Conservation (phyloP, 2,329 filamentous ascomycete species). For the Pezicula neosporulosa region DNA sequence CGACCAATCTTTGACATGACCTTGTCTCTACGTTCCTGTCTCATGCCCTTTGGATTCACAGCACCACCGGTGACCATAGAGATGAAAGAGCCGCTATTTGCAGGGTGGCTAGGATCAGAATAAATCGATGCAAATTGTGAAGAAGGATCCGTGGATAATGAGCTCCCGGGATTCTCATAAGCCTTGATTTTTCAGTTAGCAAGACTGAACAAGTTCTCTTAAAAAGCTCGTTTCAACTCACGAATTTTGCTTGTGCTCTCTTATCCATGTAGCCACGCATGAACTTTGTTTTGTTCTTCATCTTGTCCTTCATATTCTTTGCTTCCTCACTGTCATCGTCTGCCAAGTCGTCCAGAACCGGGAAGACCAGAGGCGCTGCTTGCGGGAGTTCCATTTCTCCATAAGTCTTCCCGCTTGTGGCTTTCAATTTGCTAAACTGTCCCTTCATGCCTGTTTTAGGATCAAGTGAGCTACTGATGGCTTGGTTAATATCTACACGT, state of each 20-base stretch:
- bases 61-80: conserved; percentile 43
- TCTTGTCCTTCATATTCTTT: conserved; percentile 22
- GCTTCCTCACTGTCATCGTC: conserved; percentile 20
- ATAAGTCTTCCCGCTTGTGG: conserved; percentile 32
- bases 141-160: conserved; percentile 27
- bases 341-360: conserved; percentile 30
- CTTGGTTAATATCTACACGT: conserved; percentile 31
- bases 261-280: conserved; percentile 21
- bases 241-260: conserved; percentile 17
- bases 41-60: conserved; percentile 23
- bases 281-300: conserved; percentile 34
- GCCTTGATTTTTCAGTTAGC: conserved; percentile 25
- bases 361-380: conserved; percentile 36
- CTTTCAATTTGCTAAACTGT: conserved; percentile 28
- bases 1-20: conserved; percentile 9
- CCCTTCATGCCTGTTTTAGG: conserved; percentile 12
- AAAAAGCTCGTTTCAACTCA: conserved; percentile 32
- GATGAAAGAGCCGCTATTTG: conserved; percentile 43
- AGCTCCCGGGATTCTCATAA: conserved; percentile 36
- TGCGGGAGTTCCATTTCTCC: conserved; percentile 34
- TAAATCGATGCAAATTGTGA: conserved; percentile 41
- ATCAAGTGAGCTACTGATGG: conserved; percentile 30
- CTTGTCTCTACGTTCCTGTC: conserved; percentile 3
- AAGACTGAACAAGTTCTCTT: conserved; percentile 42
- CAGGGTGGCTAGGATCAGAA: conserved; percentile 48